Percentiles rank a stretch among this genome's conserved stretches.
phyloP scores from a whole-genome alignment of 1,284 basidiomycete species.

The Pyrrhoderma lamaoense region DNA sequence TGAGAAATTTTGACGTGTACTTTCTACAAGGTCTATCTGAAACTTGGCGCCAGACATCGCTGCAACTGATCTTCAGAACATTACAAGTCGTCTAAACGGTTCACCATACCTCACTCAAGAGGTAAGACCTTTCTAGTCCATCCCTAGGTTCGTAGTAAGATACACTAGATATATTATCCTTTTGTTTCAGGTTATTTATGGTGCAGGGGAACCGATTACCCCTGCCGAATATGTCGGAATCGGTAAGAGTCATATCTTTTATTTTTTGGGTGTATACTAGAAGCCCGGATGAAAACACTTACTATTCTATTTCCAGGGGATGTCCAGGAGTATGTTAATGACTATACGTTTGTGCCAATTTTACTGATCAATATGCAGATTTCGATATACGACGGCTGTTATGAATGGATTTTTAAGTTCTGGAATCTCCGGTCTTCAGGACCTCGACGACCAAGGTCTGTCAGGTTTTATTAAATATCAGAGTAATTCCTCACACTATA shows the following conservation, averaged over 20 bases:
- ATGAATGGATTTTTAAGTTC: slow-evolving; percentile 43
- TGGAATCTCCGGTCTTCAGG: slow-evolving; percentile 46
- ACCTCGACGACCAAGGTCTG: slow-evolving; percentile 46
- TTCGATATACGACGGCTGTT: slow-evolving; percentile 52
- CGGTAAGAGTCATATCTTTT: slow-evolving; percentile 29
- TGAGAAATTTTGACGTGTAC: slow-evolving; percentile 25
- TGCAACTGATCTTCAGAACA: slow-evolving; percentile 45
- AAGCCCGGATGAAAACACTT: no score
- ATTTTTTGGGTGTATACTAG: neutral
- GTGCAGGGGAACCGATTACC: slow-evolving; percentile 44
- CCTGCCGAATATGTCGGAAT: slow-evolving; percentile 49
- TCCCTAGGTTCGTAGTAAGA: no score
- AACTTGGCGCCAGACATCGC: slow-evolving; percentile 41
- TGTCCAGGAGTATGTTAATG: slow-evolving; percentile 50
- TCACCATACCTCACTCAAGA: slow-evolving; percentile 53
- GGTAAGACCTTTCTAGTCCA: slow-evolving; percentile 24
- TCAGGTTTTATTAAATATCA: slow-evolving; percentile 2
- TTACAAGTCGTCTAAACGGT: slow-evolving; percentile 36
- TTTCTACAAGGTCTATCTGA: neutral
- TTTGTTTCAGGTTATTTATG: slow-evolving; percentile 36
- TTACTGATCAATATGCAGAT: slow-evolving; percentile 32
- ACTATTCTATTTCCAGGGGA: slow-evolving; percentile 34
- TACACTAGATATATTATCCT: neutral
- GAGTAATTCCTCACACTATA: neutral
- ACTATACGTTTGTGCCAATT: neutral